phyloP scores from a whole-genome alignment of 139 green algal genomes.

The Chlamydomonas sp. region DNA sequence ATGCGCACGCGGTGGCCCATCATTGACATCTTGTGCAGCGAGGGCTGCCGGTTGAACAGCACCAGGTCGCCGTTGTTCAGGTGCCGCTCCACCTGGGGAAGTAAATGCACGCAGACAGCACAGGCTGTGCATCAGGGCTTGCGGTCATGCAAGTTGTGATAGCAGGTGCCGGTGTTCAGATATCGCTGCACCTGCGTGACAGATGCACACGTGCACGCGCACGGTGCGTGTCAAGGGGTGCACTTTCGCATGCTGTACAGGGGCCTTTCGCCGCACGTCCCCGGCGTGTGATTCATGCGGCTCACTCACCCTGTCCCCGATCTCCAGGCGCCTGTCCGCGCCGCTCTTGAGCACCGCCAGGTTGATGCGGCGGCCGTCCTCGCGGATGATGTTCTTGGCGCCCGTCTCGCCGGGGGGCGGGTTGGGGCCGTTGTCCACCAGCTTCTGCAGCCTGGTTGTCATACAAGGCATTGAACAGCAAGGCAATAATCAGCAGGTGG shows the following conservation, averaged over 20 bases:
- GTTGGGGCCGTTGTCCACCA: constrained; percentile 97
- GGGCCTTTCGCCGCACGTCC: too few relatives aligned
- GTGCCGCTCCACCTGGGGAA: constrained; percentile 90
- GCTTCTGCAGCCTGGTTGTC: constrained; percentile 77
- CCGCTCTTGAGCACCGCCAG: constrained; percentile 80
- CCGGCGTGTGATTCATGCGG: neutral
- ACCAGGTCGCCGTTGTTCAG: constrained; percentile 96
- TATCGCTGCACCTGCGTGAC: too few relatives aligned
- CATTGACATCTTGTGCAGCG: constrained; percentile 99
- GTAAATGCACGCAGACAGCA: neutral
- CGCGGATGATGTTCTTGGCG: constrained; percentile 96
- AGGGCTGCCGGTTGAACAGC: constrained; percentile 99
- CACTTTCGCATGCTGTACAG: too few relatives aligned
- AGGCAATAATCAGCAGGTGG: too few relatives aligned
- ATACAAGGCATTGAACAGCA: neutral
- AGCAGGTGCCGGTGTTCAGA: too few relatives aligned
- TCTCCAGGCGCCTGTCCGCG: constrained; percentile 53
- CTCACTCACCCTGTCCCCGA: constrained; percentile 52
- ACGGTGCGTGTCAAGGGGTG: too few relatives aligned
- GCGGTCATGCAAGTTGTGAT: neutral
- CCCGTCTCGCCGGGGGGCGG: constrained; percentile 94
- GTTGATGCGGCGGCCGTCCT: constrained; percentile 95
- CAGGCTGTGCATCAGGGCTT: neutral
- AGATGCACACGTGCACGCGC: too few relatives aligned
- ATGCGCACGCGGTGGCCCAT: constrained; percentile 90